These are phyloP conservation scores for Ophiosphaerella narmari DNA, from an alignment of 2,329 filamentous ascomycete genomes.

Conservation along the genomic window DNA sequence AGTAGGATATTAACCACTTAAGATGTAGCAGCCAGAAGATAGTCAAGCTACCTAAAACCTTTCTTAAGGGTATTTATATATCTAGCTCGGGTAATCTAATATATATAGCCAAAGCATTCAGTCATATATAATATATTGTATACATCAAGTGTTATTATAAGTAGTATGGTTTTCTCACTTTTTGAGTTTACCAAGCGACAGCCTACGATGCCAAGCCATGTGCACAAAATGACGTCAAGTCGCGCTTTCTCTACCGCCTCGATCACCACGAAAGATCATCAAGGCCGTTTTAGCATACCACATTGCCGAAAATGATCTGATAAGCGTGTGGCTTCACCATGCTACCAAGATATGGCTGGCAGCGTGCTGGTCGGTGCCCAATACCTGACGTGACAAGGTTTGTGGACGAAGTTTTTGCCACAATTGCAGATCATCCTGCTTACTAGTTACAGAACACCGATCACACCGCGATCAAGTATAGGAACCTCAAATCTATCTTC, in stretches of 20 bases:
- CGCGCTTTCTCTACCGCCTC: background rate
- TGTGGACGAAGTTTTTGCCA: conserved; percentile 16
- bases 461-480: conserved; percentile 5
- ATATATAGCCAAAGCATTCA: background rate
- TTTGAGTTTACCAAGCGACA: too few species aligned
- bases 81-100: background rate
- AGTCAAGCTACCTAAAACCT: too few species aligned
- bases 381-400: conserved; percentile 29
- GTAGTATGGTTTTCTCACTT: too few species aligned
- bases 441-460: conserved; percentile 20
- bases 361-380: conserved; percentile 21
- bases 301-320: conserved; percentile 13
- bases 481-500: conserved; percentile 1
- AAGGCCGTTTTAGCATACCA: conserved; percentile 1
- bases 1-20: too few species aligned
- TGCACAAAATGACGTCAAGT: conserved; percentile 4
- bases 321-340: conserved; percentile 14
- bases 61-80: background rate
- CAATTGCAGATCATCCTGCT: conserved; percentile 25
- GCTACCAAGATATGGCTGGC: conserved; percentile 22
- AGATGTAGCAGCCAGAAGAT: too few species aligned
- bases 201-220: background rate
- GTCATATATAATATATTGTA: background rate
- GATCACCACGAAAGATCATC: conserved; percentile 1
- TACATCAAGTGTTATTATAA: too few species aligned